A percentile compares a stretch with the other conserved stretches of the same genome.
phyloP scores from a whole-genome alignment of 202 grass and related monocot species.

The Dendrocalamus latiflorus region DNA sequence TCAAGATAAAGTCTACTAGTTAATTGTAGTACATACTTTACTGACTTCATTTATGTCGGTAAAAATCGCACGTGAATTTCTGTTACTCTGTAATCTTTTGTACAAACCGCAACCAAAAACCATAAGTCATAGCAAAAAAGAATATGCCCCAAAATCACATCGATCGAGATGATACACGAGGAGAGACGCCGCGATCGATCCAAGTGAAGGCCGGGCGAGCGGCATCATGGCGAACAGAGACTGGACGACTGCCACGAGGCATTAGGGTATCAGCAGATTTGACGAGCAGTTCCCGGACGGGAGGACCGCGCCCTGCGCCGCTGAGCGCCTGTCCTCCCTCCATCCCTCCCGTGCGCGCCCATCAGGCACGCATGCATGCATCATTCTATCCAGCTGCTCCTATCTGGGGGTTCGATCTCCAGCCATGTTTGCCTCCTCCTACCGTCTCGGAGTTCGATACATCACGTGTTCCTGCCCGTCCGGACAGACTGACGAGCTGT shows the following conservation, averaged over 20 bases:
- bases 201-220: background rate
- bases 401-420: conserved; percentile 25
- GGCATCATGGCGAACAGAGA: conserved; percentile 27
- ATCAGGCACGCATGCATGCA: conserved; percentile 1
- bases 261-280: background rate
- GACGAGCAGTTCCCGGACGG: conserved; percentile 1
- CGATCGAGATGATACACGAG: no score
- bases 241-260: background rate
- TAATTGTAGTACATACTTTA: no score
- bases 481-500: background rate
- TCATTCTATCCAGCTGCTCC: conserved; percentile 13
- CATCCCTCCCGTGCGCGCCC: background rate
- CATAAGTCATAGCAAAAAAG: no score
- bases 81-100: no score
- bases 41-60: no score
- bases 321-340: background rate
- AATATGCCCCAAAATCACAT: no score
- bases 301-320: background rate
- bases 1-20: no score
- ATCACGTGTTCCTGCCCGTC: no score
- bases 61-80: no score
- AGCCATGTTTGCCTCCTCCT: background rate
- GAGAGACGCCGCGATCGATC: no score
- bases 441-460: background rate
- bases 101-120: no score